phyloP scores from a whole-genome alignment of 2,329 filamentous ascomycete genomes.

The Epichloe scottii region DNA sequence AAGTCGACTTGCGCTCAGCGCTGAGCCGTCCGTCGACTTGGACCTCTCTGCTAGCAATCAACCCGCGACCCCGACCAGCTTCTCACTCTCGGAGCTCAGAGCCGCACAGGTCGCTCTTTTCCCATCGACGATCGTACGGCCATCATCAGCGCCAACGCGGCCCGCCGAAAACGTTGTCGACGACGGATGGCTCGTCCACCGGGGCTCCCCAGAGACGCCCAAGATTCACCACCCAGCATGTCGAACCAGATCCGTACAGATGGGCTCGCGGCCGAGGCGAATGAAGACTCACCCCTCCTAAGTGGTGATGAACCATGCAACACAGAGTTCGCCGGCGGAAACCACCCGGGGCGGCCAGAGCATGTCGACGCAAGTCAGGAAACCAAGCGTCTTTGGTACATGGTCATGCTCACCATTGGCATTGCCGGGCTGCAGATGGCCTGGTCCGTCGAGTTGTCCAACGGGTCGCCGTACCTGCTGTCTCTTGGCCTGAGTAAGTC shows the following conservation, averaged over 20 bases:
- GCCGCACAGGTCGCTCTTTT: not conserved
- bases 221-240: not conserved
- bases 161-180: not conserved
- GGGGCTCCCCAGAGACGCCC: not conserved
- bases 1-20: not conserved
- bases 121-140: too few relatives aligned
- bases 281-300: conserved; percentile 22
- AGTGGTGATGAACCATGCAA: conserved; percentile 2
- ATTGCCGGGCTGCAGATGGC: conserved; percentile 86
- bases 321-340: not conserved
- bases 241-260: not conserved
- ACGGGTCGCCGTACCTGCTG: conserved; percentile 75
- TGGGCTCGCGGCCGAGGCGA: conserved; percentile 1
- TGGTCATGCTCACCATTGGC: conserved; percentile 74
- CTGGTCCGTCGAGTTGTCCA: conserved; percentile 90
- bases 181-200: not conserved
- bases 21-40: not conserved
- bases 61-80: too few relatives aligned
- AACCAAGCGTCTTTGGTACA: conserved; percentile 73
- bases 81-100: too few relatives aligned
- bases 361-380: conserved; percentile 31
- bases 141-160: not conserved
- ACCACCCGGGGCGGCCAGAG: too few relatives aligned
- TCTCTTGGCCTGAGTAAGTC: conserved; percentile 75
- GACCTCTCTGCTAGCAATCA: not conserved